phyloP scores from a whole-genome alignment of 2,329 filamentous ascomycete genomes.

The Cladophialophora yegresii region DNA sequence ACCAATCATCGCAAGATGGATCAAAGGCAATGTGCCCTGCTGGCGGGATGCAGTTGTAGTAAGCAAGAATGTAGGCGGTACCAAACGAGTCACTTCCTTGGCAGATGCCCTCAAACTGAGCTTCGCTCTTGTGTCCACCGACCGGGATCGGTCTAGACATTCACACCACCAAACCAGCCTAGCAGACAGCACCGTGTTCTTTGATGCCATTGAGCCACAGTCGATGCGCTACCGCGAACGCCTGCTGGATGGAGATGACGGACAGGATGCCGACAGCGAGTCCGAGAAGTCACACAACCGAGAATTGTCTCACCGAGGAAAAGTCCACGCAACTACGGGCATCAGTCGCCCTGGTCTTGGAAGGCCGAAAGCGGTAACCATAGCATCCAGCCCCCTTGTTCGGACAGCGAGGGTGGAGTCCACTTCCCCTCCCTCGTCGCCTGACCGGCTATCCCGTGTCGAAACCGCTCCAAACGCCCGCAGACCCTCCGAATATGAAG shows the following conservation, averaged over 20 bases:
- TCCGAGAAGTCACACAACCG: conserved; percentile 37
- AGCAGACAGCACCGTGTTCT: conserved; percentile 75
- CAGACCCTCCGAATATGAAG: conserved; percentile 47
- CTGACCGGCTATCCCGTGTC: conserved; percentile 41
- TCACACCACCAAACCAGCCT: conserved; percentile 58
- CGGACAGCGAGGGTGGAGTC: conserved; percentile 34
- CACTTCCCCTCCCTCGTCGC: conserved; percentile 37
- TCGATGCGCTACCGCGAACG: conserved; percentile 29
- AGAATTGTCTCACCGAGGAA: conserved; percentile 19
- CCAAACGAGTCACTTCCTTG: conserved; percentile 92
- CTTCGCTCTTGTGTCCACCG: conserved; percentile 93
- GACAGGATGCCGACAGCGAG: conserved; percentile 38
- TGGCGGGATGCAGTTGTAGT: conserved; percentile 95
- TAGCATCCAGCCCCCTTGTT: conserved; percentile 37
- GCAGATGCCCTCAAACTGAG: conserved; percentile 96
- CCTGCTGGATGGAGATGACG: conserved; percentile 31
- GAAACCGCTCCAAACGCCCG: conserved; percentile 45
- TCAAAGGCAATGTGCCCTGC: conserved; percentile 74
- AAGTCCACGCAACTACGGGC: conserved; percentile 12
- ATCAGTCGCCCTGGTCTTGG: conserved; percentile 19
- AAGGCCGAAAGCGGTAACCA: conserved; percentile 34
- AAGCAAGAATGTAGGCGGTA: conserved; percentile 96
- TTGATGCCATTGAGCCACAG: conserved; percentile 61
- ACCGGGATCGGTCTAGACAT: conserved; percentile 55
- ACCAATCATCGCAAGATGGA: conserved; percentile 93